Evolutionary conservation across 1,284 basidiomycete genomes (phyloP).

Genomic region (Rhizoctonia solani): DNA sequence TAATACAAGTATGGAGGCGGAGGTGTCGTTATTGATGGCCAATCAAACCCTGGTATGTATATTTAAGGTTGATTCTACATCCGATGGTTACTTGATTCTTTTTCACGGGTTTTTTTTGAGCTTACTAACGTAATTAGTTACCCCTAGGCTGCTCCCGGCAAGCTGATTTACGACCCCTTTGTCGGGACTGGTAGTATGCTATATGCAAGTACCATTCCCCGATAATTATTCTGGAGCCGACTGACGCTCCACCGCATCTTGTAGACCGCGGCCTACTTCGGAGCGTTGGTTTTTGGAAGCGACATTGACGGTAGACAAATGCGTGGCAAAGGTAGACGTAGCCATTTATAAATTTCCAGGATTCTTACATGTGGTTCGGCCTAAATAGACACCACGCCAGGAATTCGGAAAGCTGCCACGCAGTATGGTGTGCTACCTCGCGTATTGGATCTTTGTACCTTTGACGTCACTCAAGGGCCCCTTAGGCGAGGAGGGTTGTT

Average conservation of each 20-base stretch:
- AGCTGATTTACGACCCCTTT: conserved; percentile 95
- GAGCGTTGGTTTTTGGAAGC: conserved; percentile 85
- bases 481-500: conserved; percentile 88
- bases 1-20: conserved; percentile 98
- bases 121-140: too few species aligned
- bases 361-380: background rate
- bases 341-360: background rate
- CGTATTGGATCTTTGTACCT: conserved; percentile 85
- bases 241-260: background rate
- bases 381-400: conserved; percentile 49
- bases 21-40: conserved; percentile 93
- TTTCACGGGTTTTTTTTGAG: too few species aligned
- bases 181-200: conserved; percentile 96
- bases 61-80: conserved; percentile 9
- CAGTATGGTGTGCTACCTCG: conserved; percentile 82
- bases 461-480: conserved; percentile 88
- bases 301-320: conserved; percentile 98
- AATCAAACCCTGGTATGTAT: conserved; percentile 81
- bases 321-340: conserved; percentile 76
- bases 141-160: conserved; percentile 84
- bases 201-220: conserved; percentile 49
- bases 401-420: conserved; percentile 77
- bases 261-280: conserved; percentile 84
- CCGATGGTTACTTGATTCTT: background rate
- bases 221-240: background rate